Evolutionary conservation across 495 filamentous ascomycete genomes (phyloP).

Genomic region (Cetradonia linearis): DNA sequence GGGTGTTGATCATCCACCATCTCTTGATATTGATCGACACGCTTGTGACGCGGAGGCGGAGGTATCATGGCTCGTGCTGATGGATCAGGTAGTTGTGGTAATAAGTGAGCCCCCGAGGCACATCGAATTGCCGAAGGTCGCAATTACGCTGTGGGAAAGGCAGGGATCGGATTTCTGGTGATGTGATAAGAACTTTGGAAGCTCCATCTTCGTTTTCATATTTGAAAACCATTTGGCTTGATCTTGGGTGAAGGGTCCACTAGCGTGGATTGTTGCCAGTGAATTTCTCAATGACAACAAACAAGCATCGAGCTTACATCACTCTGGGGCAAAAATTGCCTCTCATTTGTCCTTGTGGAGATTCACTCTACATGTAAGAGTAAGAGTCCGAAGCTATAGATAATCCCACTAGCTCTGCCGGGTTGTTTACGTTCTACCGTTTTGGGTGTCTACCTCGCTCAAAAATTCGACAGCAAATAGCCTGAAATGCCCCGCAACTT

Average conservation of each 20-base stretch:
- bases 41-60: background rate
- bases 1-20: slow-evolving; percentile 11
- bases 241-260: background rate
- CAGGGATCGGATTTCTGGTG: background rate
- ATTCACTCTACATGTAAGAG: background rate
- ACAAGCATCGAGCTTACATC: background rate
- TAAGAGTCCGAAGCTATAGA: background rate
- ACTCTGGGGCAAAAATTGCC: background rate
- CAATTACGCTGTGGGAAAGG: background rate
- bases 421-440: background rate
- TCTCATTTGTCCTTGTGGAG: background rate
- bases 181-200: background rate
- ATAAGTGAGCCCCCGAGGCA: background rate
- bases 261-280: background rate
- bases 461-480: background rate
- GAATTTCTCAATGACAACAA: background rate
- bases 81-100: background rate
- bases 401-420: background rate
- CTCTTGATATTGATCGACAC: slow-evolving; percentile 9
- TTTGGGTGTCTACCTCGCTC: background rate
- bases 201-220: background rate
- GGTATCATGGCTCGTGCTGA: background rate
- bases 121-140: background rate
- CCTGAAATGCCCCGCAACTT: too few relatives aligned
- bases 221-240: background rate